These are phyloP conservation scores for Cornus controversa DNA, from an alignment of 148 eudicot species.

Conservation along the genomic window DNA sequence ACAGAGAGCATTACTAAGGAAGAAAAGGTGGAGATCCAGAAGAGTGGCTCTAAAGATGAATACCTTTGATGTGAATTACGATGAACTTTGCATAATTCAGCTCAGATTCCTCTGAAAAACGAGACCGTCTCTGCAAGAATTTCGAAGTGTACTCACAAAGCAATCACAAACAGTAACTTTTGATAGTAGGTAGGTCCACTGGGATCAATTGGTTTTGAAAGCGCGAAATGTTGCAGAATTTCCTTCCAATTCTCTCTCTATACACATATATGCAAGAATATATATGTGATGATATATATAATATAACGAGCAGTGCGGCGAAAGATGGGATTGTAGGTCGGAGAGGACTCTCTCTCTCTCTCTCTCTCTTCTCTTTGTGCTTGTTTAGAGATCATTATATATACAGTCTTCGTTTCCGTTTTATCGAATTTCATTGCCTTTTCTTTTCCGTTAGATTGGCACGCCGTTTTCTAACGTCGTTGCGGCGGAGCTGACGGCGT, in stretches of 20 bases:
- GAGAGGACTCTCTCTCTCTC: conserved; percentile 6
- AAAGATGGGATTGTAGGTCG: conserved; percentile 10
- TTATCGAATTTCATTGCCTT: background rate
- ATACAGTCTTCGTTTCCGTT: conserved; percentile 13
- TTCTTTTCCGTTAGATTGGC: conserved; percentile 18
- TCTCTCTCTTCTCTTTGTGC: background rate
- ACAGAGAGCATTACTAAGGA: background rate
- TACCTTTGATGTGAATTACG: conserved; percentile 26
- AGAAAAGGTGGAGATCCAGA: background rate
- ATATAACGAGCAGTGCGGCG: conserved; percentile 6
- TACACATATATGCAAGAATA: conserved; percentile 4
- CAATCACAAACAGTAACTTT: conserved; percentile 17
- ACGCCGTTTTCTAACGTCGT: conserved; percentile 34
- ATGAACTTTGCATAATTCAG: conserved; percentile 40
- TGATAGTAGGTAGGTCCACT: conserved; percentile 5
- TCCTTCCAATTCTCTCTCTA: conserved; percentile 12
- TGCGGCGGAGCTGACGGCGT: conserved; percentile 38
- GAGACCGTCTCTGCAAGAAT: background rate
- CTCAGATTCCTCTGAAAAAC: conserved; percentile 7
- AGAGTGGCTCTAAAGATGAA: background rate
- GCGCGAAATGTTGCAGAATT: conserved; percentile 8
- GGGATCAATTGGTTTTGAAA: conserved; percentile 12
- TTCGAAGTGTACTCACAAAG: conserved; percentile 10
- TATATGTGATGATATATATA: background rate
- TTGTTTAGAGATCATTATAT: background rate